Evolutionary conservation across 2,329 filamentous ascomycete genomes (phyloP), one percentile per base, ranked within the genome.

Genomic region (Cercospora janseana): DNA sequence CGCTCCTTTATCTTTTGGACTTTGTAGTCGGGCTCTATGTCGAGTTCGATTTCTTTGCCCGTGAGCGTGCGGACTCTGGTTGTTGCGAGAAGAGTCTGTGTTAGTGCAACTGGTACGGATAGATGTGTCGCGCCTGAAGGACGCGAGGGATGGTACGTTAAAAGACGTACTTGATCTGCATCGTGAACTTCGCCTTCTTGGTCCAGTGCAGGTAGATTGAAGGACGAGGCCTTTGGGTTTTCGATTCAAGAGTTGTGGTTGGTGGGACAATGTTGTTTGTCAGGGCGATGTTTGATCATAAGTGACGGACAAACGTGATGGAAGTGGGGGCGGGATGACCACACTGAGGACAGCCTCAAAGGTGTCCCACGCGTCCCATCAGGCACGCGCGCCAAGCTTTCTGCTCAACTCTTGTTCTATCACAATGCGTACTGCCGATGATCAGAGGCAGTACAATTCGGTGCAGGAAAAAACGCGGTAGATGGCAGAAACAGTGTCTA

Each of bases 21-120:
- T 81, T 91, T 95, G 80, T 95, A 95, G 66, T 89, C 85, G 46
- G 83, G 79, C 77, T 97, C 93, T 69, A 98, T 95, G 68, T 97
- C 91, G 65, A 98, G 83, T 79, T 97, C 92, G 70, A 97, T 97
- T 76, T 98, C 90, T 79, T 97, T 97, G 68, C 93, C 93, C 58
- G 93, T 97, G 59, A 98, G 84, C 57, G 93, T 98, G 69, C 93
- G 87, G 69, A 98, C 92, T 79, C 92, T 98, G 54, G 9, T 16
- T 9, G 37, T 41, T 29, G 37, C 13, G n/a, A 20, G 10, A 16
- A 16, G 29, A 16, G 29, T 13, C 3, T 35, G 13, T 37, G 34
- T 18, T 15, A 4, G 18, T 20, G 26, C 26, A 27, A 20, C 18
- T 23, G 20, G 15, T n/a, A n/a, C n/a, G n/a, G n/a, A n/a, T n/a